A percentile compares a stretch with the other conserved stretches of the same genome.
phyloP scores from a whole-genome alignment of 805 yeast species.

The Zygoascus biomembranicola region DNA sequence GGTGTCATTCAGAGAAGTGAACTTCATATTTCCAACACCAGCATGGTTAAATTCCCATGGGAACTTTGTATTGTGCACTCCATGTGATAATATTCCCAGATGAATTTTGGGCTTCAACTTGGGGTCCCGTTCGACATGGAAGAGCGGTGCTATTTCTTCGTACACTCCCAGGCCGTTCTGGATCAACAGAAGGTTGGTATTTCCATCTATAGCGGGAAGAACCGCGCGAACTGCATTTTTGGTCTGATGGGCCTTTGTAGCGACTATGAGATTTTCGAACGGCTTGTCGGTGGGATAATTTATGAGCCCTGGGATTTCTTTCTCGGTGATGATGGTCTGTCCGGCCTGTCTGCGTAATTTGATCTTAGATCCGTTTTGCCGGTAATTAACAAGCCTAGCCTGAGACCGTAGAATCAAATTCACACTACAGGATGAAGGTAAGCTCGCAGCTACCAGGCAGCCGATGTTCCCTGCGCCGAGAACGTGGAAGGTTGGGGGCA shows the following conservation, averaged over 20 bases:
- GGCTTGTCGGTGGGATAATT: conserved; percentile 1
- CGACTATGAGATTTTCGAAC: conserved; percentile 54
- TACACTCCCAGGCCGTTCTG: conserved; percentile 82
- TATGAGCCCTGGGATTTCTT: conserved; percentile 6
- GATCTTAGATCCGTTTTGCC: conserved; percentile 33
- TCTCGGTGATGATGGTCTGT: conserved; percentile 7
- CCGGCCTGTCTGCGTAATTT: conserved; percentile 22
- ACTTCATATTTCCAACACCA: conserved; percentile 56
- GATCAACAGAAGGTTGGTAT: conserved; percentile 55
- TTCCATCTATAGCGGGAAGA: conserved; percentile 37
- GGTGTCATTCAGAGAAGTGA: conserved; percentile 46
- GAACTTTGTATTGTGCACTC: conserved; percentile 43
- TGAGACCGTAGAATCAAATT: conserved; percentile 37
- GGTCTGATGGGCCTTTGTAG: conserved; percentile 78
- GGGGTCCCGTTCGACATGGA: conserved; percentile 41
- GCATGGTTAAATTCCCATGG: conserved; percentile 52
- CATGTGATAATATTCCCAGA: conserved; percentile 80
- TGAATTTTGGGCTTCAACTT: conserved; percentile 46
- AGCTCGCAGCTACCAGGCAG: conserved; percentile 39
- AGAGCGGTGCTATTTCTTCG: conserved; percentile 39
- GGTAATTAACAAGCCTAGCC: conserved; percentile 35
- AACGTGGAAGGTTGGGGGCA: conserved; percentile 20
- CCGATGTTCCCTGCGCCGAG: conserved; percentile 52
- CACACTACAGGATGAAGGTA: conserved; percentile 33
- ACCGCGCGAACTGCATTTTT: conserved; percentile 51